Conservation (phyloP, 805 yeast genomes). For the Saturnispora saitoi region DNA sequence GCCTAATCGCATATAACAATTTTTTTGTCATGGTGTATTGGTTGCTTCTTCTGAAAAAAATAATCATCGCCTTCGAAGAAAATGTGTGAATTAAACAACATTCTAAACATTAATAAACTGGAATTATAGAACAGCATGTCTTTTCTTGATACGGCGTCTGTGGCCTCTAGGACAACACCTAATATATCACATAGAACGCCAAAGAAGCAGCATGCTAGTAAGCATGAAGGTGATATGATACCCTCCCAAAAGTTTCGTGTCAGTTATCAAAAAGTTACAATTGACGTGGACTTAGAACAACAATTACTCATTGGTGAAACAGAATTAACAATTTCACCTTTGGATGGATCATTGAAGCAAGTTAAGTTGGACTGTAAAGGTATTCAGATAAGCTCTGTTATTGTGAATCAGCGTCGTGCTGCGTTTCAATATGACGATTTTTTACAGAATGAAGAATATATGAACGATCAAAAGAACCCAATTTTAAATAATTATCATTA, state of each 20-base stretch:
- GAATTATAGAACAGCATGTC: neutral
- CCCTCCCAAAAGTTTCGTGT: conserved; percentile 49
- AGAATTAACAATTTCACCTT: conserved; percentile 74
- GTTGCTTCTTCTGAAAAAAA: too few species aligned
- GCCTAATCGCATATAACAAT: too few species aligned
- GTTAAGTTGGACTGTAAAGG: conserved; percentile 78
- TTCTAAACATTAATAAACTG: neutral
- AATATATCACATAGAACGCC: conserved; percentile 15
- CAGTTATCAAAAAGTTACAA: conserved; percentile 74
- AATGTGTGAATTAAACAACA: neutral
- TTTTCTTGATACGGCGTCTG: conserved; percentile 2
- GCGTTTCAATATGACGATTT: conserved; percentile 49
- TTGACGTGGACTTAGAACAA: conserved; percentile 71
- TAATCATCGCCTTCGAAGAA: neutral
- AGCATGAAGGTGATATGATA: conserved; percentile 19
- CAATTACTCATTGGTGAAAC: conserved; percentile 61
- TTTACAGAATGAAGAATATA: conserved; percentile 29
- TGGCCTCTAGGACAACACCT: conserved; percentile 11
- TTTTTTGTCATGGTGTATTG: too few species aligned
- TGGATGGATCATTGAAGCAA: conserved; percentile 44
- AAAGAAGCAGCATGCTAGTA: conserved; percentile 16
- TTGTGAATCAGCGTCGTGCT: conserved; percentile 54
- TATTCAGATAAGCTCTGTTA: conserved; percentile 52
- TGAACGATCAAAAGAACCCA: conserved; percentile 26
- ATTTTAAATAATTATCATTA: conserved; percentile 25